Conservation (phyloP, 1,284 basidiomycete species). For the Heterobasidion parviporum region DNA sequence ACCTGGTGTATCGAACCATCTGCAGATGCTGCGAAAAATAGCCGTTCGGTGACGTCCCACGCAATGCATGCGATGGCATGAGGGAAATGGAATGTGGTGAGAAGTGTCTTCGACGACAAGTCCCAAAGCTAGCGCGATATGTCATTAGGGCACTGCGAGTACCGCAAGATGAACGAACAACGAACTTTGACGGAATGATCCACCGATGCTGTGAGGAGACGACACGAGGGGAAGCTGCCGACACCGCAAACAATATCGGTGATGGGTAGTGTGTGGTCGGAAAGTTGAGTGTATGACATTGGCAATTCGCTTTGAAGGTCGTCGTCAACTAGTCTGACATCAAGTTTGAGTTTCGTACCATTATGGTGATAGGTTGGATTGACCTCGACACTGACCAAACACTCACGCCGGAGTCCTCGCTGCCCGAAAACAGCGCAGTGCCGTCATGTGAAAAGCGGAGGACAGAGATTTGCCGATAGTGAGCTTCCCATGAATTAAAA, state of each 20-base stretch:
- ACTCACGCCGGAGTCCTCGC: slow-evolving; percentile 82
- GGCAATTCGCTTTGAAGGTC: slow-evolving; percentile 62
- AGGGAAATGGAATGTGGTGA: slow-evolving; percentile 86
- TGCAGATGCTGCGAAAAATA: slow-evolving; percentile 77
- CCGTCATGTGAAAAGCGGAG: slow-evolving; percentile 81
- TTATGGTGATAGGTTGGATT: slow-evolving; percentile 19
- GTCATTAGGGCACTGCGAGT: slow-evolving; percentile 6
- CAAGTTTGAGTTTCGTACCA: neutral
- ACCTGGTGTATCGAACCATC: slow-evolving; percentile 74
- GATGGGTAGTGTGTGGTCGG: slow-evolving; percentile 89
- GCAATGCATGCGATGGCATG: slow-evolving; percentile 59
- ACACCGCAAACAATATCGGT: slow-evolving; percentile 76
- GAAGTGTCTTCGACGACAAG: slow-evolving; percentile 60
- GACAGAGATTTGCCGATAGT: slow-evolving; percentile 84
- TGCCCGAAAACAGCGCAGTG: slow-evolving; percentile 74
- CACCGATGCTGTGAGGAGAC: slow-evolving; percentile 74
- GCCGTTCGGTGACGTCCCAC: slow-evolving; percentile 80
- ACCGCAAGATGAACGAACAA: neutral
- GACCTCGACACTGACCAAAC: slow-evolving; percentile 87
- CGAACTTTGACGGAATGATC: slow-evolving; percentile 90
- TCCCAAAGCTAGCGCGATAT: slow-evolving; percentile 64
- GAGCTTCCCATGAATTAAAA: slow-evolving; percentile 87
- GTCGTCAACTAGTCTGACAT: slow-evolving; percentile 63
- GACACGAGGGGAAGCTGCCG: slow-evolving; percentile 71
- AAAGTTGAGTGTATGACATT: slow-evolving; percentile 72